These are phyloP conservation scores for Rhododendron williamsianum DNA, from an alignment of 148 eudicot species.

Conservation along the genomic window DNA sequence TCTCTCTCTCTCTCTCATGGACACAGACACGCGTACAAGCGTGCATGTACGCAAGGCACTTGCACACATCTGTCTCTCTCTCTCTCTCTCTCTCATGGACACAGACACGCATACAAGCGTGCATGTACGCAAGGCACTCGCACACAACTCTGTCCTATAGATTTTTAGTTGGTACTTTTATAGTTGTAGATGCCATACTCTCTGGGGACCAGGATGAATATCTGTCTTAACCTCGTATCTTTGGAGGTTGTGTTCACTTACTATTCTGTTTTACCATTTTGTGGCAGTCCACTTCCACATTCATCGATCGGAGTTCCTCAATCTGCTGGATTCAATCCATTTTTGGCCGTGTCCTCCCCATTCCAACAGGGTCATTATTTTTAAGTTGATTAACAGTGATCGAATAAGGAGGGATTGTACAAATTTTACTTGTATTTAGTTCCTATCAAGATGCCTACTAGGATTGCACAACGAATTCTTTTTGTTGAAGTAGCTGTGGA, in stretches of 20 bases:
- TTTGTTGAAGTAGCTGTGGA: neutral
- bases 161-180: neutral
- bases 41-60: neutral
- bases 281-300: conserved; percentile 44
- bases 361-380: conserved; percentile 52
- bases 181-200: neutral
- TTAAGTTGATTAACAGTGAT: conserved; percentile 22
- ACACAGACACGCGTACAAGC: neutral
- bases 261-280: neutral
- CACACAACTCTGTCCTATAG: neutral
- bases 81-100: neutral
- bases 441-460: neutral
- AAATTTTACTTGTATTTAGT: conserved; percentile 17
- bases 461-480: neutral
- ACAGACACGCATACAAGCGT: neutral
- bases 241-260: neutral
- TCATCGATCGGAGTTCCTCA: conserved; percentile 47
- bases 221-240: neutral
- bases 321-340: conserved; percentile 61
- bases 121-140: neutral
- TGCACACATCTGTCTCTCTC: neutral
- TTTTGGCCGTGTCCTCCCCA: conserved; percentile 59
- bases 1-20: neutral
- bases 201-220: neutral
- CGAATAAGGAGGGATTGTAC: conserved; percentile 18